A percentile compares a stretch with the other conserved stretches of the same genome.
These are phyloP conservation scores for Capsicum chinense DNA, from an alignment of 257 asterid genomes.

Conservation along the genomic window DNA sequence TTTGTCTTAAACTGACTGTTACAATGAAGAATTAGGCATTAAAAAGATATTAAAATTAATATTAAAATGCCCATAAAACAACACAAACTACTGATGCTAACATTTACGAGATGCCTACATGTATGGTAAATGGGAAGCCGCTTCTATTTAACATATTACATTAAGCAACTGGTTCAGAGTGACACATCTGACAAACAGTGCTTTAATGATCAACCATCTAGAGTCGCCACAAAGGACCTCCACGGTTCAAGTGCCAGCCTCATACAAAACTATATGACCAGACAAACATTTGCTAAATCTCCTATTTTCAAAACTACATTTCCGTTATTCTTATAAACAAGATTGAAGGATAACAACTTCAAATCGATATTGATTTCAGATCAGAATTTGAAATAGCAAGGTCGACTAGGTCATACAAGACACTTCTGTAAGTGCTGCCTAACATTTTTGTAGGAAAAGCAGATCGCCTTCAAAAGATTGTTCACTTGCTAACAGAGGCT, in stretches of 20 bases:
- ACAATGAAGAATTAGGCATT: too few relatives aligned
- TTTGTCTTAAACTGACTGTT: too few relatives aligned
- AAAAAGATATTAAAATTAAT: too few relatives aligned
- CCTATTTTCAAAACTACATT: not conserved
- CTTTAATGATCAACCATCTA: not conserved
- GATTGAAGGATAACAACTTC: conserved; percentile 50
- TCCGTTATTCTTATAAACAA: not conserved
- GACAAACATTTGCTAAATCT: not conserved
- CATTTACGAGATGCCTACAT: not conserved
- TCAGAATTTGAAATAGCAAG: conserved; percentile 94
- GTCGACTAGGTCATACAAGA: conserved; percentile 69
- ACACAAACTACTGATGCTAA: not conserved
- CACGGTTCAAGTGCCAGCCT: not conserved
- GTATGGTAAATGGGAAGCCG: too few relatives aligned
- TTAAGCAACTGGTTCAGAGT: not conserved
- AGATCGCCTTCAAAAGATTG: conserved; percentile 74
- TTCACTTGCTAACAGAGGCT: conserved; percentile 64
- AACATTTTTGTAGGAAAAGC: conserved; percentile 68
- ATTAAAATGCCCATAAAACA: too few relatives aligned
- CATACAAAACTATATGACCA: not conserved
- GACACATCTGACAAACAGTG: not conserved
- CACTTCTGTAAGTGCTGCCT: conserved; percentile 70
- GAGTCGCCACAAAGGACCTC: not conserved
- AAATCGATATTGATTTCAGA: conserved; percentile 81
- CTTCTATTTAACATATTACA: not conserved